These are phyloP conservation scores for Magnolia sinica DNA, from an alignment of 164 flowering plant genomes.

Conservation along the genomic window DNA sequence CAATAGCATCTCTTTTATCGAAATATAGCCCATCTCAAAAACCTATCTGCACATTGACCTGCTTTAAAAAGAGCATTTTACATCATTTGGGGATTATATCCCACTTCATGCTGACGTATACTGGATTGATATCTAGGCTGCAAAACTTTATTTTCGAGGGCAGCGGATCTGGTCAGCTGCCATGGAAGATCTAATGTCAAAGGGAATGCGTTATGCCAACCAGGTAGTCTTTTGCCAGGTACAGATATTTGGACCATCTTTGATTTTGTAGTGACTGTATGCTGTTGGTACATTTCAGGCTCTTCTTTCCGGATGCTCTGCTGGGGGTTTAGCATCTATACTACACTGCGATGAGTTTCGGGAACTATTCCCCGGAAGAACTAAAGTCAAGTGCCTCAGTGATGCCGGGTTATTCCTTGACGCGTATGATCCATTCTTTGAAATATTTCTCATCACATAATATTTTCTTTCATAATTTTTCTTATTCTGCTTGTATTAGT, in stretches of 20 bases:
- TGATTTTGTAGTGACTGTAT: slow-evolving; percentile 1
- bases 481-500: neutral
- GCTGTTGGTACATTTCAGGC: slow-evolving; percentile 44
- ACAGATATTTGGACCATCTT: neutral
- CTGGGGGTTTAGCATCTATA: slow-evolving; percentile 92
- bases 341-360: slow-evolving; percentile 88
- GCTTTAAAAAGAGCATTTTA: too few relatives aligned
- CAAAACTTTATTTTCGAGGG: slow-evolving; percentile 65
- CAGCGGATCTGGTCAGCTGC: slow-evolving; percentile 81
- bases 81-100: neutral
- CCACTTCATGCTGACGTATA: neutral
- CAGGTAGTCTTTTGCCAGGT: slow-evolving; percentile 42
- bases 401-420: slow-evolving; percentile 95
- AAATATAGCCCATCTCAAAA: too few relatives aligned
- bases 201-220: slow-evolving; percentile 79
- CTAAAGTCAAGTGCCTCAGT: slow-evolving; percentile 90
- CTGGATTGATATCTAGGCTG: slow-evolving; percentile 38
- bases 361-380: slow-evolving; percentile 46
- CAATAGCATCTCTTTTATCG: too few relatives aligned
- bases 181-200: slow-evolving; percentile 76
- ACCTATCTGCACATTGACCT: too few relatives aligned
- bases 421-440: slow-evolving; percentile 47
- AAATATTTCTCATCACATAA: neutral
- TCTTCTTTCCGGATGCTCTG: slow-evolving; percentile 98
- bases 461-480: neutral